Conservation (phyloP, 2,329 filamentous ascomycete genomes). For the Fusarium sp. region DNA sequence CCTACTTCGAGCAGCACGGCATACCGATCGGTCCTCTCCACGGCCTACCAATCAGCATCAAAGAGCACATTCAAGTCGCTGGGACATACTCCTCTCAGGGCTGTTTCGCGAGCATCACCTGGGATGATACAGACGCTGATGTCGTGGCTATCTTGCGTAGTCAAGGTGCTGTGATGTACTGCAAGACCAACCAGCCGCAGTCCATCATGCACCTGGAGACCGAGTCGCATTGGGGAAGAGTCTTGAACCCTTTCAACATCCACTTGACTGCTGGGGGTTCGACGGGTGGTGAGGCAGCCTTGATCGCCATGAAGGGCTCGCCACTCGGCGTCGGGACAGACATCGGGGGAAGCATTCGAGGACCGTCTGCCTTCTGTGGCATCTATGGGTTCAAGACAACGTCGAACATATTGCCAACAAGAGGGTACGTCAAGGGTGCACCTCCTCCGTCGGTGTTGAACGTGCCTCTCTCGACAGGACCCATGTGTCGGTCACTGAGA, state of each 20-base stretch:
- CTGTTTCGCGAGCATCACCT: constrained; percentile 19
- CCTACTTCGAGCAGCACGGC: constrained; percentile 4
- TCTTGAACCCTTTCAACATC: constrained; percentile 70
- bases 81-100: constrained; percentile 20
- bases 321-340: constrained; percentile 15
- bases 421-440: constrained; percentile 31
- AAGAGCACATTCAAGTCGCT: constrained; percentile 37
- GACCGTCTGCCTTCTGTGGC: constrained; percentile 18
- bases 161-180: constrained; percentile 73
- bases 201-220: constrained; percentile 55
- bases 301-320: constrained; percentile 49
- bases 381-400: constrained; percentile 29
- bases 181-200: constrained; percentile 75
- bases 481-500: constrained; percentile 39
- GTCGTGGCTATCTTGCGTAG: constrained; percentile 67
- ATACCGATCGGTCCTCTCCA: constrained; percentile 23
- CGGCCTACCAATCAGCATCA: constrained; percentile 32
- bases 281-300: constrained; percentile 63
- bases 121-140: constrained; percentile 25
- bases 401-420: constrained; percentile 5
- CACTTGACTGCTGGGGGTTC: constrained; percentile 70
- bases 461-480: constrained; percentile 38
- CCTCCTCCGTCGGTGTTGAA: constrained; percentile 49
- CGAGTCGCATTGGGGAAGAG: constrained; percentile 70
- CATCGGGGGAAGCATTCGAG: constrained; percentile 21